Evolutionary conservation across 2,329 filamentous ascomycete species (phyloP).

Genomic region (Paramyrothecium sp.): DNA sequence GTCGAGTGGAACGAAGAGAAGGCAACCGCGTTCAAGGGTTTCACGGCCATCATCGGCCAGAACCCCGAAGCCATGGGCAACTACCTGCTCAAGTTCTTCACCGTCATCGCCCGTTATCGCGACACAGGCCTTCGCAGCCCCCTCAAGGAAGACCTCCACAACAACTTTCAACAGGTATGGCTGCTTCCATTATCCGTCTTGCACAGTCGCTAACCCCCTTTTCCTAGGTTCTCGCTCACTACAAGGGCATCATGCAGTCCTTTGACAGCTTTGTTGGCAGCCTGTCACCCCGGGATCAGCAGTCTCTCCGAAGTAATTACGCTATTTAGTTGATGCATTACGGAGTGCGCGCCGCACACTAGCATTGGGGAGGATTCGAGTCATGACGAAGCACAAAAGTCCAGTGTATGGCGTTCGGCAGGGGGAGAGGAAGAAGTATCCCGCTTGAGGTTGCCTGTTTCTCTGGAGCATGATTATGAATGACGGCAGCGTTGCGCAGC

Average conservation of each 20-base stretch:
- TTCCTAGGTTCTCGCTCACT: conserved; percentile 49
- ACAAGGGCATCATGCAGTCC: conserved; percentile 60
- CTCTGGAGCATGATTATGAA: neutral
- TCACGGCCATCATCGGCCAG: conserved; percentile 77
- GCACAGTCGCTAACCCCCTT: conserved; percentile 9
- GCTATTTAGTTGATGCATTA: conserved; percentile 26
- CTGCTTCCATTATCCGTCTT: neutral
- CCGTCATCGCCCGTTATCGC: conserved; percentile 75
- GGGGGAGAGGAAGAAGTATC: too few relatives aligned
- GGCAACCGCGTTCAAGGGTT: conserved; percentile 87
- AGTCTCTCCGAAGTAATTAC: conserved; percentile 48
- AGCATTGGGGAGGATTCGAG: neutral
- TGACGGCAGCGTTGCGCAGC: neutral
- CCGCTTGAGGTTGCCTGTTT: neutral
- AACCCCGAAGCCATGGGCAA: conserved; percentile 94
- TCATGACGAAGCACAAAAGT: neutral
- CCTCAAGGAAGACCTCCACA: conserved; percentile 63
- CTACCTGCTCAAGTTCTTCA: conserved; percentile 78
- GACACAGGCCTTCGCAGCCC: conserved; percentile 60
- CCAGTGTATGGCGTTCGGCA: too few relatives aligned
- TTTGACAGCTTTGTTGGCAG: conserved; percentile 52
- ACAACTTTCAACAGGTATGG: conserved; percentile 74
- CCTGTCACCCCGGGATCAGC: conserved; percentile 47
- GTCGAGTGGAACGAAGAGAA: conserved; percentile 92
- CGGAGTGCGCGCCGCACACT: neutral